A percentile compares a stretch with the other conserved stretches of the same genome.
These are phyloP conservation scores for Meyerozyma athensensis DNA, from an alignment of 1,139 yeast genomes.

Conservation along the genomic window DNA sequence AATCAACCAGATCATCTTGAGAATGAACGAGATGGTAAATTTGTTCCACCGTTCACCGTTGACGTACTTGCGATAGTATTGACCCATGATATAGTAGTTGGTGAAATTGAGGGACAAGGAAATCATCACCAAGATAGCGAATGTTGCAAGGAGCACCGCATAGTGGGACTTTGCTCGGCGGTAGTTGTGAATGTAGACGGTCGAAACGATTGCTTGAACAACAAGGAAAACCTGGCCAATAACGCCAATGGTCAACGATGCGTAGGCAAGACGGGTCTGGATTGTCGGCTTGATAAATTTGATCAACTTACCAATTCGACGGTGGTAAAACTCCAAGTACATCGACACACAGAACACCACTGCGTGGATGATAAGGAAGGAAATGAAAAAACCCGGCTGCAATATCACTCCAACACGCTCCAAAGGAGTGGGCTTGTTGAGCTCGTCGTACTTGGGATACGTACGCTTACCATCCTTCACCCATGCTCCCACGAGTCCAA, in stretches of 20 bases:
- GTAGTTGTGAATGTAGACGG: conserved; percentile 18
- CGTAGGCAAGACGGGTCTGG: conserved; percentile 24
- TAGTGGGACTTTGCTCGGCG: conserved; percentile 20
- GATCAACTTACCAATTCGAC: conserved; percentile 28
- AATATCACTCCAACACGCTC: conserved; percentile 26
- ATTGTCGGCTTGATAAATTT: conserved; percentile 25
- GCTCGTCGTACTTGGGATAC: conserved; percentile 18
- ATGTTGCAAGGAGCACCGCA: conserved; percentile 22
- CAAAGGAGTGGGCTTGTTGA: conserved; percentile 13
- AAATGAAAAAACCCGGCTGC: conserved; percentile 22
- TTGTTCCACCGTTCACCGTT: conserved; percentile 30
- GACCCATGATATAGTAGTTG: conserved; percentile 31
- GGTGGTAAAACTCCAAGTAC: conserved; percentile 27
- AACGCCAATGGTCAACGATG: conserved; percentile 21
- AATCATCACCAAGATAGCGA: conserved; percentile 17
- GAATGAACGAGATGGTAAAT: conserved; percentile 28
- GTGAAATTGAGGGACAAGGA: conserved; percentile 20
- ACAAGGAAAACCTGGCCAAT: conserved; percentile 24
- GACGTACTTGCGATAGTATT: conserved; percentile 26
- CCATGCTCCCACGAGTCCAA: conserved; percentile 23
- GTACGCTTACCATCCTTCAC: conserved; percentile 17
- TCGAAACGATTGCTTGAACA: conserved; percentile 20
- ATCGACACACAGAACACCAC: conserved; percentile 23
- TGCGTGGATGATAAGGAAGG: conserved; percentile 22
- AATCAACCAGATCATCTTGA: conserved; percentile 28